A percentile compares a stretch with the other conserved stretches of the same genome.
Evolutionary conservation across 331 rosid genomes (phyloP).

Genomic region (Cydonia oblonga): DNA sequence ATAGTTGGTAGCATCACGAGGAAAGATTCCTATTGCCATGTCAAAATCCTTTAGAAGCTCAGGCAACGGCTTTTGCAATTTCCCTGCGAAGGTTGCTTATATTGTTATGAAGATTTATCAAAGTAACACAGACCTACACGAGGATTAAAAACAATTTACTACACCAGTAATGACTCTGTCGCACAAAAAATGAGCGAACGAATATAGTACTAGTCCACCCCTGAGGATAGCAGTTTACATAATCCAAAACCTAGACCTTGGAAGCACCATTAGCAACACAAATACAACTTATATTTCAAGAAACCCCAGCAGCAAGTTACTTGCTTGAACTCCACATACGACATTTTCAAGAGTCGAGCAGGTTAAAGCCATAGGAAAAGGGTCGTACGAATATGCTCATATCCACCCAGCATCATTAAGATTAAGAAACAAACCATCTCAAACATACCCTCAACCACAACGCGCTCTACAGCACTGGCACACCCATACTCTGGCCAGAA

Average conservation of each 20-base stretch:
- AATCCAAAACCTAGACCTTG: background rate
- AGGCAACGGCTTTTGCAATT: constrained; percentile 77
- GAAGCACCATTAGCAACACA: background rate
- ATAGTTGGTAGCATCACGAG: constrained; percentile 89
- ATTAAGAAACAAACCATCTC: background rate
- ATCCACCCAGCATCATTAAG: background rate
- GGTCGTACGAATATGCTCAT: background rate
- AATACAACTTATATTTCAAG: background rate
- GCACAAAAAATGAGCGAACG: background rate
- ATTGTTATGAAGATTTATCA: background rate
- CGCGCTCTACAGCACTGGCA: background rate
- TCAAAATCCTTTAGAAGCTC: constrained; percentile 80
- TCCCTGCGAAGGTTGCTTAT: constrained; percentile 35
- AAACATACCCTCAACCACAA: background rate
- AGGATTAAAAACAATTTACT: background rate
- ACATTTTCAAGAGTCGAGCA: background rate
- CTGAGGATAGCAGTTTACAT: background rate
- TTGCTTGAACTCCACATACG: background rate
- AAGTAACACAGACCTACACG: background rate
- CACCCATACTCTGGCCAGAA: background rate
- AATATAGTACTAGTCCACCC: background rate
- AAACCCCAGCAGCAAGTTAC: background rate
- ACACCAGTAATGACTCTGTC: background rate
- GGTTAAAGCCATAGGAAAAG: background rate
- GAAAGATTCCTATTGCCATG: constrained; percentile 74